Conservation (phyloP, 2,329 filamentous ascomycete genomes). For the Aureobasidium lini region DNA sequence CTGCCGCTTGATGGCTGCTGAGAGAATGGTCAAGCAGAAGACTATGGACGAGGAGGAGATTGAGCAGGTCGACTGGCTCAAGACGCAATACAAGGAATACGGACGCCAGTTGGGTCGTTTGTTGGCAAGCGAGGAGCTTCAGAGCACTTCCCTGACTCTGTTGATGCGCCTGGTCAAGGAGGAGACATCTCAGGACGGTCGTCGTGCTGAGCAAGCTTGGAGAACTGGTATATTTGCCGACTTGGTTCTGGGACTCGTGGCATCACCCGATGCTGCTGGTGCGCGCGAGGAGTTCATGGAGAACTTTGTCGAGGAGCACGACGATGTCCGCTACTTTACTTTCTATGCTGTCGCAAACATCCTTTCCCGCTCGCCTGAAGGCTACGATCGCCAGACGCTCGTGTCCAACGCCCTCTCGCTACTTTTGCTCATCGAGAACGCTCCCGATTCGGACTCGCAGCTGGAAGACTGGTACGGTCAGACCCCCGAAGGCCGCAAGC, state of each 20-base stretch:
- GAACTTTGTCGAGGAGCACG: constrained; percentile 70
- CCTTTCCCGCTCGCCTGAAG: constrained; percentile 10
- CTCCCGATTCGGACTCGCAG: constrained; percentile 60
- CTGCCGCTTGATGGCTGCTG: constrained; percentile 67
- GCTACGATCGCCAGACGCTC: constrained; percentile 27
- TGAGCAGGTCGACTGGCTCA: constrained; percentile 71
- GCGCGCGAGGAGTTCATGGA: constrained; percentile 66
- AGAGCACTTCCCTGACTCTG: constrained; percentile 65
- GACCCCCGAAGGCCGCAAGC: constrained; percentile 59
- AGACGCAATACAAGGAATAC: constrained; percentile 65
- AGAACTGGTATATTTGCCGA: constrained; percentile 54
- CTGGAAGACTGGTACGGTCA: constrained; percentile 62
- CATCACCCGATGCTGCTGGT: constrained; percentile 48
- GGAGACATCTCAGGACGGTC: constrained; percentile 52
- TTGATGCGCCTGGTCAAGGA: constrained; percentile 79
- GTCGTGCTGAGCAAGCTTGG: constrained; percentile 55
- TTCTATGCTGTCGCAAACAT: constrained; percentile 56
- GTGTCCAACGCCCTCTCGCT: constrained; percentile 56
- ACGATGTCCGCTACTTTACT: constrained; percentile 79
- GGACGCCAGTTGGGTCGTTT: constrained; percentile 49
- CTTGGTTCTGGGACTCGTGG: constrained; percentile 57
- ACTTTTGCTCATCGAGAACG: constrained; percentile 59
- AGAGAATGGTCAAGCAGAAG: constrained; percentile 59
- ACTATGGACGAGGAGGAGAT: constrained; percentile 63
- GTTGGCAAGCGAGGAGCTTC: constrained; percentile 52